Evolutionary conservation across 1,284 basidiomycete species (phyloP).

Genomic region (Tilletia setariae): DNA sequence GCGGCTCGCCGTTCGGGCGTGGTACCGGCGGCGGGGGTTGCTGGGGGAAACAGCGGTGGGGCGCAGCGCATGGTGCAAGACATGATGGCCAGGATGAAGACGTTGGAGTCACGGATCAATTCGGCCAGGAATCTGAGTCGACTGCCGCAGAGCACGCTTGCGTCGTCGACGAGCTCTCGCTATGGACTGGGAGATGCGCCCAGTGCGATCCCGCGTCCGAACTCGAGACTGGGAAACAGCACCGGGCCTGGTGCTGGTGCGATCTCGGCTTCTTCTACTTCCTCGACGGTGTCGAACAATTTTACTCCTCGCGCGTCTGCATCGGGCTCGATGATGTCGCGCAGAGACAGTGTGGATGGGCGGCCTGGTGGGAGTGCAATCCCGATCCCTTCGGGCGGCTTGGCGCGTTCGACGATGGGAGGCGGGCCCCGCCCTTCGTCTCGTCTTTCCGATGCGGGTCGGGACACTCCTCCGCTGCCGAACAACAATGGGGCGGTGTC

Average conservation of each 20-base stretch:
- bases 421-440: slow-evolving; percentile 27
- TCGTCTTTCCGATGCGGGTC: slow-evolving; percentile 24
- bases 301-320: slow-evolving; percentile 25
- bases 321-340: slow-evolving; percentile 22
- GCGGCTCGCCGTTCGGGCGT: neutral
- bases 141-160: slow-evolving; percentile 21
- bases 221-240: slow-evolving; percentile 37
- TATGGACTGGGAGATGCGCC: neutral
- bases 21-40: neutral
- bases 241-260: slow-evolving; percentile 13
- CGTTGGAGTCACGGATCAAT: slow-evolving; percentile 44
- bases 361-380: slow-evolving; percentile 35
- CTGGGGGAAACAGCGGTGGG: neutral
- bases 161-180: slow-evolving; percentile 23
- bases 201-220: slow-evolving; percentile 46
- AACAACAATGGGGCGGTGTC: slow-evolving; percentile 11
- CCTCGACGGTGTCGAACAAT: slow-evolving; percentile 14
- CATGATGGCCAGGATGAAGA: slow-evolving; percentile 45
- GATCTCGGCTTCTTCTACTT: no score
- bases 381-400: slow-evolving; percentile 39
- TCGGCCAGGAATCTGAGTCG: slow-evolving; percentile 29
- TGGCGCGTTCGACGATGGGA: slow-evolving; percentile 21
- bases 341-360: slow-evolving; percentile 20
- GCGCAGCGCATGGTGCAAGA: slow-evolving; percentile 33
- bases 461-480: slow-evolving; percentile 9